Base-by-base conservation (phyloP, 805 yeast species). In the Myxozyma monticola region DNA sequence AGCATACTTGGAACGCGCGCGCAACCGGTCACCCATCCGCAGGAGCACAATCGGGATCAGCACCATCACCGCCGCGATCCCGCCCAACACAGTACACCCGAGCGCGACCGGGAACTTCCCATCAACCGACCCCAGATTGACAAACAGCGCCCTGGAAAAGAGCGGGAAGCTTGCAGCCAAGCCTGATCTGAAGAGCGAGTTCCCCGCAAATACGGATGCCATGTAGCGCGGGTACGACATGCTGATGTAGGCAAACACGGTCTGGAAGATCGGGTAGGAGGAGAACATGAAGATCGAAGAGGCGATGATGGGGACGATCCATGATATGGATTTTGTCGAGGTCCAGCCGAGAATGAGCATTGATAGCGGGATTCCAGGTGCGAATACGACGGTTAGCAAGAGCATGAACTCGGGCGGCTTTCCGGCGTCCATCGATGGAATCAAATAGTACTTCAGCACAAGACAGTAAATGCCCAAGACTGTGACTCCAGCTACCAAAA, bases 171-270 rank as follows among this genome's bases (percentile, higher is more conserved):
- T 17, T 2, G 49, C 42, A 0, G 43, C 49, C 17, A 45, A 38
- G 24, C 35, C 9, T 1, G 49, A 24, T 2, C 49, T 36, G 38
- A 45, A 71, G 26, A 80, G 65, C 28, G 70, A 76, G 59, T 79
- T 80, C 35, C 80, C 77, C 3, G 84, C 84, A 64, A 76, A 79
- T 1, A 77, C 84, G 72, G 76, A 62, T n/a, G n/a, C n/a, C n/a
- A n/a, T n/a, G n/a, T n/a, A n/a, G n/a, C n/a, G n/a, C n/a, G n/a
- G n/a, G n/a, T 76, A 80, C 4, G 78, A 70, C 51, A 69, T 65
- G 1, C 76, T 75, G 54, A 81, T 65, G 54, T 79, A 79, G 54
- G 75, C 70, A 62, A 79, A 73, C 26, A 74, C 65, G 0, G 77
- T 66, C 65, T 80, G 84, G 71, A 80, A 80, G 34, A 76, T 62